phyloP scores from a whole-genome alignment of 2,329 filamentous ascomycete species.

The Nigrospora sphaerica region DNA sequence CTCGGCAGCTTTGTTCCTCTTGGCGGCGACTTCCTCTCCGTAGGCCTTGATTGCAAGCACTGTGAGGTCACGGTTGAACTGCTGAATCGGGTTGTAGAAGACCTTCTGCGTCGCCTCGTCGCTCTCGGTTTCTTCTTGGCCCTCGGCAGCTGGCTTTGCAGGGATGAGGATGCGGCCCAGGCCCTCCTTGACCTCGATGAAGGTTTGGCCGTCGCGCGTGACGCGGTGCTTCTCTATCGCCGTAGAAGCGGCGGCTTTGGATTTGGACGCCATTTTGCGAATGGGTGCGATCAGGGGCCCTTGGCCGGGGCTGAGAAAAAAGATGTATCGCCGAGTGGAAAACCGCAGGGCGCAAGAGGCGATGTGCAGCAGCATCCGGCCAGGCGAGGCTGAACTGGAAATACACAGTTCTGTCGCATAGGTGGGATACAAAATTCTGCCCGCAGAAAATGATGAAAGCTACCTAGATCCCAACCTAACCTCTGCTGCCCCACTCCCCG shows the following conservation, averaged over 20 bases:
- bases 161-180: slow-evolving; percentile 51
- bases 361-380: too few species aligned
- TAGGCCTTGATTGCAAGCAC: slow-evolving; percentile 88
- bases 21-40: slow-evolving; percentile 58
- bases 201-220: slow-evolving; percentile 38
- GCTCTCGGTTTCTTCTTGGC: slow-evolving; percentile 27
- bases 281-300: slow-evolving; percentile 7
- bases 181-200: slow-evolving; percentile 46
- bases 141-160: slow-evolving; percentile 25
- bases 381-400: too few species aligned
- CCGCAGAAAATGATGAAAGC: too few species aligned
- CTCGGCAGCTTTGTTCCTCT: slow-evolving; percentile 33
- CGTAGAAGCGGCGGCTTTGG: slow-evolving; percentile 11
- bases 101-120: slow-evolving; percentile 66
- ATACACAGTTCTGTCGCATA: too few species aligned
- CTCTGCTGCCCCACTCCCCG: too few species aligned
- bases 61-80: slow-evolving; percentile 95
- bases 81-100: slow-evolving; percentile 98
- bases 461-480: too few species aligned
- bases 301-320: neutral
- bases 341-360: neutral
- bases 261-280: slow-evolving; percentile 18
- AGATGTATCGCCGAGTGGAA: neutral
- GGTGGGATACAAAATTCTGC: too few species aligned
- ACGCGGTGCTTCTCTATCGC: slow-evolving; percentile 24